These are phyloP conservation scores for Isoetes engelmannii DNA, from an alignment of 83 land plant genomes.

Conservation along the genomic window DNA sequence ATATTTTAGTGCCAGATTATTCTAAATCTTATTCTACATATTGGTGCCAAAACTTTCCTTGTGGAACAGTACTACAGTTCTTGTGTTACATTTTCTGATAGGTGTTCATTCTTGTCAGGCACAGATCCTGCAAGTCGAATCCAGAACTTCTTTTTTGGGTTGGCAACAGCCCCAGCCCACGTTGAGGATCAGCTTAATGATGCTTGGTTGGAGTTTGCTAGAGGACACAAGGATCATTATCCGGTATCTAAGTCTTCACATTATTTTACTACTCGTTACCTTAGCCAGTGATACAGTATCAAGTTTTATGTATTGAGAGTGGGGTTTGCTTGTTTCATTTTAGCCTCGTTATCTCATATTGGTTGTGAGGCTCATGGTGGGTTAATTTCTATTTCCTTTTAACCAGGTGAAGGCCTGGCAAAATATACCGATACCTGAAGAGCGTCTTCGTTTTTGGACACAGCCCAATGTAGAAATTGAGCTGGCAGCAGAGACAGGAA, in stretches of 20 bases:
- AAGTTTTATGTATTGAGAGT: neutral
- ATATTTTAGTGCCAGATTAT: no score
- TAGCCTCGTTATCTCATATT: neutral
- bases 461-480: conserved; percentile 26
- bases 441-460: conserved; percentile 33
- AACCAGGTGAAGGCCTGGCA: conserved; percentile 25
- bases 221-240: neutral
- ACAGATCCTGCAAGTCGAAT: no score
- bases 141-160: conserved; percentile 29
- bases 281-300: no score
- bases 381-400: neutral
- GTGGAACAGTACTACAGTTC: no score
- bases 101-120: no score
- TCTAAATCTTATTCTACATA: no score
- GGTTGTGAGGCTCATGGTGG: neutral
- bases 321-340: neutral
- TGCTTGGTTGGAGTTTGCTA: conserved; percentile 31
- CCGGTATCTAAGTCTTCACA: neutral
- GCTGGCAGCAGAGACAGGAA: conserved; percentile 33
- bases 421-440: conserved; percentile 27
- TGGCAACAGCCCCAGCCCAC: conserved; percentile 36
- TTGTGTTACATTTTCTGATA: no score
- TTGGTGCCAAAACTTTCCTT: no score
- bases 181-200: conserved; percentile 28
- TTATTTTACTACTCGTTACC: no score